Conservation (phyloP, 2,329 filamentous ascomycete genomes). For the Ustilaginoidea virens region DNA sequence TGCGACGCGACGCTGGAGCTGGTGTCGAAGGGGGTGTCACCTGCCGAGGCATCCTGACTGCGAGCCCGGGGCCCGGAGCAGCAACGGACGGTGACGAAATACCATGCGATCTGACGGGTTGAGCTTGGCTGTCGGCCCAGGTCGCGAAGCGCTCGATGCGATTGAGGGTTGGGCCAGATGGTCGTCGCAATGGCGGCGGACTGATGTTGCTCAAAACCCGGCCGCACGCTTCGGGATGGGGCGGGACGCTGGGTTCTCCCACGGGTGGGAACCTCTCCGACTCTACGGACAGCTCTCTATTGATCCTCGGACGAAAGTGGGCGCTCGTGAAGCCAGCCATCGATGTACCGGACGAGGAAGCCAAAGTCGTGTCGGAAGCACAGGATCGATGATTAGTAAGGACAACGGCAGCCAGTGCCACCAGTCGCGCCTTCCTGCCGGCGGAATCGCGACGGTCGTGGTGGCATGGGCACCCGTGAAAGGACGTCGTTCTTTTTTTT, state of each 20-base stretch:
- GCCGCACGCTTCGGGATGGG: slow-evolving; percentile 4
- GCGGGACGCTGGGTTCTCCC: background rate
- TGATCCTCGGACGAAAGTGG: background rate
- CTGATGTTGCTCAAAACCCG: slow-evolving; percentile 11
- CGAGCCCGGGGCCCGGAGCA: background rate
- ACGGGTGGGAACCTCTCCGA: background rate
- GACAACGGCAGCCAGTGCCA: too few relatives aligned
- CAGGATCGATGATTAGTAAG: too few relatives aligned
- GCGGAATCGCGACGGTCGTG: too few relatives aligned
- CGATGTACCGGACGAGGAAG: too few relatives aligned
- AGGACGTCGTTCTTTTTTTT: too few relatives aligned
- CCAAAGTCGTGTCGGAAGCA: too few relatives aligned
- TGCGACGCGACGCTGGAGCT: slow-evolving; percentile 1
- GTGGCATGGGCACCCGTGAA: too few relatives aligned
- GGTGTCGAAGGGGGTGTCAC: slow-evolving; percentile 9
- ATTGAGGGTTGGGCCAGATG: background rate
- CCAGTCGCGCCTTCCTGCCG: too few relatives aligned
- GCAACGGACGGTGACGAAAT: background rate
- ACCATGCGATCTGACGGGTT: too few relatives aligned
- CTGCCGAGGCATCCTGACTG: slow-evolving; percentile 4
- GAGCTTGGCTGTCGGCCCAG: background rate
- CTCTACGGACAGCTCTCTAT: background rate
- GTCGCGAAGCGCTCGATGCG: slow-evolving; percentile 2
- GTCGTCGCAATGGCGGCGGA: slow-evolving; percentile 13
- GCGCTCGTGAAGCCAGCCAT: too few relatives aligned